phyloP scores from a whole-genome alignment of 2,329 filamentous ascomycete species.

The Ophiocordyceps camponoti-leonardi region DNA sequence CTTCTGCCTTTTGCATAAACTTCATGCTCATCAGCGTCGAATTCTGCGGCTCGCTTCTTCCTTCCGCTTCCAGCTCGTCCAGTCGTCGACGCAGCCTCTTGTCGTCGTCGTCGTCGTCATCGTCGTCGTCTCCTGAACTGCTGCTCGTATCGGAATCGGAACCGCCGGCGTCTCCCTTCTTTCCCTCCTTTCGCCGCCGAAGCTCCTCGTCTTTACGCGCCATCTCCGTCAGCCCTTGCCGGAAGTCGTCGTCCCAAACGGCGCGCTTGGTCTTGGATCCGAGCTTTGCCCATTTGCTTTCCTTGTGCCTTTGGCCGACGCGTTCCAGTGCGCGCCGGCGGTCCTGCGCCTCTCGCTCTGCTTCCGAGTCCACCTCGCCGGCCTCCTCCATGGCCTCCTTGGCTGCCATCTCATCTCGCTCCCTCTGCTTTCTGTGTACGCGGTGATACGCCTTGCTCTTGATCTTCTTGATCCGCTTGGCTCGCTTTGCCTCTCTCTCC shows the following conservation, averaged over 20 bases:
- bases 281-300: slow-evolving; percentile 85
- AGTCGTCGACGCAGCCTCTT: slow-evolving; percentile 25
- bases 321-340: slow-evolving; percentile 66
- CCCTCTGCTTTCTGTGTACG: slow-evolving; percentile 63
- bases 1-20: slow-evolving; percentile 88
- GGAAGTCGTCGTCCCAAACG: slow-evolving; percentile 78
- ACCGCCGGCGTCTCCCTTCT: slow-evolving; percentile 24
- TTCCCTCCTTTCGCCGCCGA: slow-evolving; percentile 61
- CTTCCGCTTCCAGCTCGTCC: slow-evolving; percentile 23
- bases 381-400: slow-evolving; percentile 36
- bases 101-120: slow-evolving; percentile 29
- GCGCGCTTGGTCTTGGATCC: slow-evolving; percentile 63
- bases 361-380: slow-evolving; percentile 46
- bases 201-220: slow-evolving; percentile 70
- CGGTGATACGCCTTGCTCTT: slow-evolving; percentile 93
- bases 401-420: slow-evolving; percentile 34
- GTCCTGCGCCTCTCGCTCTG: slow-evolving; percentile 47
- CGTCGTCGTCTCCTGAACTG: slow-evolving; percentile 40
- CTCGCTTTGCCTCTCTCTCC: slow-evolving; percentile 74
- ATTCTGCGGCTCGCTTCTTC: slow-evolving; percentile 31
- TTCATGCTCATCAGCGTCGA: slow-evolving; percentile 68
- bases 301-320: slow-evolving; percentile 69
- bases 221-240: slow-evolving; percentile 62
- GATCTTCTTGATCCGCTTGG: slow-evolving; percentile 95
- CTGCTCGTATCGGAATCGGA: slow-evolving; percentile 35